Base-by-base conservation (phyloP, 345 rosid species). In the Linum trigynum region DNA sequence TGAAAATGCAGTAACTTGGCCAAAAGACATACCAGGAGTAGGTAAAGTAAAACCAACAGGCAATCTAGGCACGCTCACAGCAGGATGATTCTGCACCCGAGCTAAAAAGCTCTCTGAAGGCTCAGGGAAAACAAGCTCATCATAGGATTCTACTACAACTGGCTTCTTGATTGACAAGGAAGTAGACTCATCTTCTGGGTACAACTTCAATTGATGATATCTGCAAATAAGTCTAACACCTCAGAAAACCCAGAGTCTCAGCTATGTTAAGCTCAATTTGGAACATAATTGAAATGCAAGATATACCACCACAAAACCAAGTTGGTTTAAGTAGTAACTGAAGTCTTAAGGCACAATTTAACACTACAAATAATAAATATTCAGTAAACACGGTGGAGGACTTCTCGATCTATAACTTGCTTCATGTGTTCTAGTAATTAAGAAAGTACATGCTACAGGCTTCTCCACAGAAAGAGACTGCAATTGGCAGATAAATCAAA, bases 51-150 rank as follows among this genome's bases (percentile, higher is more conserved):
- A 68, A 43, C 79, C 84, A 55, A 80, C 82, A 16, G 86, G 89
- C 57, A 90, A 71, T 61, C 83, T 75, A 2, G 96, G 86, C 67
- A 88, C 76, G 50, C 61, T 36, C 57, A 83, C 87, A 68, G 85
- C 88, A 5, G 89, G 91, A 70, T 92, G 89, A 79, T 78, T 81
- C 68, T 71, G 80, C 67, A 81, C 90, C 67, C 87, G 91, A 57
- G 85, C 76, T 69, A 90, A 78, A 71, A 92, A 82, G 51, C 69
- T 76, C 76, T 90, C 87, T 7, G 79, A 77, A 68, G 91, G 96
- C 50, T 84, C 89, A 57, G 85, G 90, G 59, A 92, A 86, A 73
- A 88, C 97, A 78, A 85, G 67, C 74, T 89, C 98, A 67, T 92
- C 83, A 77, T 83, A 92, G 38, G 79, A 68, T 80, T 92, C 98